Conservation (phyloP, 129 eudicot genomes). For the Mikania micrantha region DNA sequence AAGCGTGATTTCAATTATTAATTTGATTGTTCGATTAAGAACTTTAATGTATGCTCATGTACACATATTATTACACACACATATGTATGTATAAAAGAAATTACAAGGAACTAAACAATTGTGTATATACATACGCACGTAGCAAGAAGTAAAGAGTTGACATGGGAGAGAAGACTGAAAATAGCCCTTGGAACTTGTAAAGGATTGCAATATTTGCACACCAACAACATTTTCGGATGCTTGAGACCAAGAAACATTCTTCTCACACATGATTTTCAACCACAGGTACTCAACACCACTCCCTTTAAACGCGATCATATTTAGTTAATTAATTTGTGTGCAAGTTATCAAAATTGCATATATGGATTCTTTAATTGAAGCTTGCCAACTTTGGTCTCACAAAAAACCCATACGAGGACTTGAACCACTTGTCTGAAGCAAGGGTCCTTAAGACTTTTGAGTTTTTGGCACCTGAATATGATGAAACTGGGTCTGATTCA, state of each 20-base stretch:
- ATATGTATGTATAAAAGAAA: too few relatives aligned
- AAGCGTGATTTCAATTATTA: too few relatives aligned
- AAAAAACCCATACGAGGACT: slow-evolving; percentile 34
- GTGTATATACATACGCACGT: too few relatives aligned
- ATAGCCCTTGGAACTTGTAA: slow-evolving; percentile 40
- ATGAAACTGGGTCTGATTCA: slow-evolving; percentile 30
- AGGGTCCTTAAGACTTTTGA: slow-evolving; percentile 46
- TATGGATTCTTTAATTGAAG: slow-evolving; percentile 8
- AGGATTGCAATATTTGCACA: slow-evolving; percentile 40
- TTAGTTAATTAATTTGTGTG: background rate
- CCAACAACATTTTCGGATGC: slow-evolving; percentile 30
- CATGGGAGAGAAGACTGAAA: slow-evolving; percentile 48
- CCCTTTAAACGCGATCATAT: background rate
- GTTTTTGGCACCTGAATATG: slow-evolving; percentile 48
- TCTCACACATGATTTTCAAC: slow-evolving; percentile 40
- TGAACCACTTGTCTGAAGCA: slow-evolving; percentile 29
- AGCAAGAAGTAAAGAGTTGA: slow-evolving; percentile 10
- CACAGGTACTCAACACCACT: slow-evolving; percentile 30
- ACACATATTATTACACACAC: too few relatives aligned
- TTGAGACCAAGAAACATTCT: slow-evolving; percentile 47
- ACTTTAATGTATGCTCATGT: too few relatives aligned
- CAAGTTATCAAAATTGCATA: background rate
- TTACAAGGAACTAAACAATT: too few relatives aligned
- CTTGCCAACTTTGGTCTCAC: slow-evolving; percentile 36
- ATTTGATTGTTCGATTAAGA: too few relatives aligned